phyloP scores from a whole-genome alignment of 225 moss, liverwort and hornwort genomes.

The Bryoerythrophyllum caledonicum region DNA sequence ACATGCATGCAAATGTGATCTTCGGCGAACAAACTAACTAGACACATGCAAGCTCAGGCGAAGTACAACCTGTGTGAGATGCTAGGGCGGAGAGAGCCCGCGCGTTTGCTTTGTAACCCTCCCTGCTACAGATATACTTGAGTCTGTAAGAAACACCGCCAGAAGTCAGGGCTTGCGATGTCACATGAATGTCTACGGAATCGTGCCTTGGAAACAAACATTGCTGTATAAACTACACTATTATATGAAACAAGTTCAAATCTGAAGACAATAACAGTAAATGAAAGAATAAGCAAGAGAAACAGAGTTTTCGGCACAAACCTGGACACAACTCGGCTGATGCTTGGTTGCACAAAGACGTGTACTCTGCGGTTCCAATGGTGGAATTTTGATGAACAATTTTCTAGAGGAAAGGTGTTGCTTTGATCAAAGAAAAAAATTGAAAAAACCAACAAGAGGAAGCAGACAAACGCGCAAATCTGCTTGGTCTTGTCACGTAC shows the following conservation, averaged over 20 bases:
- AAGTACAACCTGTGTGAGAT: constrained; percentile 77
- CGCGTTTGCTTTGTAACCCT: constrained; percentile 70
- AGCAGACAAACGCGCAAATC: background rate
- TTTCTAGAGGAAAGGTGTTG: background rate
- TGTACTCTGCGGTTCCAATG: constrained; percentile 65
- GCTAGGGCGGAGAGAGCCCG: constrained; percentile 82
- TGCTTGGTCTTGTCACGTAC: constrained; percentile 1
- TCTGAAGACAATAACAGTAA: background rate
- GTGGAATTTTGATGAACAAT: background rate
- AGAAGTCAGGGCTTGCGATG: constrained; percentile 10
- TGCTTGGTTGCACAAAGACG: constrained; percentile 76
- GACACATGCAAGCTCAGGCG: constrained; percentile 9
- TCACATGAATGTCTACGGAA: background rate
- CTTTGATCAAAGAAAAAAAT: constrained; percentile 8
- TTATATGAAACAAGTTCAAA: background rate
- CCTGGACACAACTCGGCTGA: constrained; percentile 88
- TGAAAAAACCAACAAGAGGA: background rate
- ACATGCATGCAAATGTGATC: constrained; percentile 12
- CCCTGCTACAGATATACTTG: constrained; percentile 82
- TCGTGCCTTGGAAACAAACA: constrained; percentile 8
- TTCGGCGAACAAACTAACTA: constrained; percentile 12
- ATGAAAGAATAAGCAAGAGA: background rate
- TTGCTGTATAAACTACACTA: background rate
- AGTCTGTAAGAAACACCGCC: constrained; percentile 50
- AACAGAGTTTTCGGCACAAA: constrained; percentile 19